A percentile compares a stretch with the other conserved stretches of the same genome.
phyloP scores from a whole-genome alignment of 1,139 yeast genomes.

The Tardiomyces digboiensis region DNA sequence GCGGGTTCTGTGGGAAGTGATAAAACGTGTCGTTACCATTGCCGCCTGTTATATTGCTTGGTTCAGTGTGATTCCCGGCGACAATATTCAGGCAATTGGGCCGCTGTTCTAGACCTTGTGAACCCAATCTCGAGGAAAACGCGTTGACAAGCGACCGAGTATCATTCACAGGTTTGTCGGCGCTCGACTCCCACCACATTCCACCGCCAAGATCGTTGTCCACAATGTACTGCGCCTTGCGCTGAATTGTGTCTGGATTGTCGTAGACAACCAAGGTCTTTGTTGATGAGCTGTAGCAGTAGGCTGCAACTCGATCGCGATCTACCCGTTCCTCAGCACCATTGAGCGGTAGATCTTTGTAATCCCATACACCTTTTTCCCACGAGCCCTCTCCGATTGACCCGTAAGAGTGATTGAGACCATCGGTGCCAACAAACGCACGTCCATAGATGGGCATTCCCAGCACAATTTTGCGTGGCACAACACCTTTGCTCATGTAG shows the following conservation, averaged over 20 bases:
- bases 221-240: conserved; percentile 52
- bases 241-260: conserved; percentile 39
- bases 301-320: conserved; percentile 45
- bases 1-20: too few species aligned
- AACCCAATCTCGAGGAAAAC: conserved; percentile 15
- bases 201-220: conserved; percentile 60
- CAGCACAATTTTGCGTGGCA: conserved; percentile 46
- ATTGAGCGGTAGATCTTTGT: conserved; percentile 40
- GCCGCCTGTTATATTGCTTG: too few species aligned
- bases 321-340: conserved; percentile 43
- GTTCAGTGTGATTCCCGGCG: not conserved
- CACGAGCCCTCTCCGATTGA: conserved; percentile 43
- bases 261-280: conserved; percentile 56
- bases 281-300: conserved; percentile 35
- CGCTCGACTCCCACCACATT: conserved; percentile 93
- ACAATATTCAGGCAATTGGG: conserved; percentile 6
- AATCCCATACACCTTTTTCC: conserved; percentile 47
- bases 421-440: conserved; percentile 41
- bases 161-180: conserved; percentile 36
- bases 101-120: conserved; percentile 7
- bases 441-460: conserved; percentile 93
- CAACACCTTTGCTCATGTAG: conserved; percentile 37
- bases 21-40: too few species aligned
- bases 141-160: conserved; percentile 19
- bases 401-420: conserved; percentile 35